Evolutionary conservation across 2,329 filamentous ascomycete genomes (phyloP), one percentile per base, ranked within the genome.

Genomic region (Monilinia fructigena): DNA sequence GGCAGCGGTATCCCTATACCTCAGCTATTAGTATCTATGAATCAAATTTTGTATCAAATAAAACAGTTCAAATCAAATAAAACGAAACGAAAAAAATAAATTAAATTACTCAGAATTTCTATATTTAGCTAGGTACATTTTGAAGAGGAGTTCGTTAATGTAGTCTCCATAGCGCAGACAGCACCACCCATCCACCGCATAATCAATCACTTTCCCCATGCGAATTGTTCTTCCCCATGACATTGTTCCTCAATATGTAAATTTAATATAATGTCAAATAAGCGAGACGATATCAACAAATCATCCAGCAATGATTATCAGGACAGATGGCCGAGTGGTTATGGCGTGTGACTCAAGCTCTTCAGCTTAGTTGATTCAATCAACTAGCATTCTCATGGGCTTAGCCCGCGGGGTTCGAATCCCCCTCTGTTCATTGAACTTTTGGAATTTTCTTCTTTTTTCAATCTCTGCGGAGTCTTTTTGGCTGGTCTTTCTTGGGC

Each of bases 291-390:
- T 11, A 3, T 42, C 40, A 42, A 14, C 40, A 42, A 42, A 42
- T 35, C 31, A 35, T 35, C 31, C 31, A 7, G 5, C 5, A 42
- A 42, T 42, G 40, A 16, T 42, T 14, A 14, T 8, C 40, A 20
- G 58, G 58, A 61, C 40, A 63, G 50, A 55, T 63, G 38, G 60
- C 38, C 23, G 50, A 55, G 63, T 65, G 63, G 63, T 65, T 65
- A 65, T 60, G 63, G 63, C 63, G 63, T 65, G 63, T 65, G 63
- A 65, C 63, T 65, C 63, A 65, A 65, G 63, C 63, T 60, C 11
- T 28, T 1, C 12, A 52, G 62, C 55, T 65, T 65, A 26, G 5
- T 58, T 65, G 42, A 10, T 60, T 11, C 6, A 42, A 53, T 35
- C 20, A 38, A 45, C 7, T 48, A 26, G 55, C 7, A 65, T 65